Evolutionary conservation across 1,284 basidiomycete species (phyloP).

Genomic region (Hemileia vastatrix): DNA sequence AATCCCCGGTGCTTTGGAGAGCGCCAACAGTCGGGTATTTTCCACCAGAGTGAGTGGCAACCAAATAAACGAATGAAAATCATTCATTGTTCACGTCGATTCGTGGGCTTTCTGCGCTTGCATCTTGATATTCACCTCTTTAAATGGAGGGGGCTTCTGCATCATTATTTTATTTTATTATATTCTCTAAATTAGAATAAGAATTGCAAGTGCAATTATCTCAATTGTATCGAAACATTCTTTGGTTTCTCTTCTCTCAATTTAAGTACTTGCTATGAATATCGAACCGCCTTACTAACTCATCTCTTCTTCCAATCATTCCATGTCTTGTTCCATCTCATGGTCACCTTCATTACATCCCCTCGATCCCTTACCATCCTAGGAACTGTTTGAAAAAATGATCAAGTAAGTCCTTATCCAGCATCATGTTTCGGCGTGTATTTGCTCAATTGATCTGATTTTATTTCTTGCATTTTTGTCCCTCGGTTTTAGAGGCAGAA

Average conservation of each 20-base stretch:
- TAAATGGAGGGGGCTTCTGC: no score
- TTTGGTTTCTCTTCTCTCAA: no score
- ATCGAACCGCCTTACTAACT: no score
- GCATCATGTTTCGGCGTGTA: background rate
- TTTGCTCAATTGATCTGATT: background rate
- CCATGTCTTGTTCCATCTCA: no score
- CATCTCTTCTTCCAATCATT: no score
- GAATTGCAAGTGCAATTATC: no score
- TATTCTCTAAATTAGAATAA: no score
- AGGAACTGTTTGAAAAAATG: constrained; percentile 21
- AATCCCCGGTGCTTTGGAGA: constrained; percentile 18
- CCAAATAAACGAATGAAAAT: background rate
- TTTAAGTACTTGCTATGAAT: no score
- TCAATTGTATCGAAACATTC: no score
- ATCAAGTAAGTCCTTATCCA: background rate
- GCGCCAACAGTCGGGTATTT: constrained; percentile 17
- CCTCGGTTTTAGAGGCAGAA: background rate
- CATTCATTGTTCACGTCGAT: background rate
- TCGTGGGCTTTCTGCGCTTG: background rate
- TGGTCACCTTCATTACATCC: no score
- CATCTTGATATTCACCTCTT: no score
- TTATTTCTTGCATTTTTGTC: background rate
- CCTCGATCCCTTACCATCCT: no score
- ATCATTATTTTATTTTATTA: constrained; percentile 1
- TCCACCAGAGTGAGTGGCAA: constrained; percentile 9